Evolutionary conservation across 2,329 filamentous ascomycete genomes (phyloP), one percentile per base, ranked within the genome.

Genomic region (Paracorniculantispora psalliotae): DNA sequence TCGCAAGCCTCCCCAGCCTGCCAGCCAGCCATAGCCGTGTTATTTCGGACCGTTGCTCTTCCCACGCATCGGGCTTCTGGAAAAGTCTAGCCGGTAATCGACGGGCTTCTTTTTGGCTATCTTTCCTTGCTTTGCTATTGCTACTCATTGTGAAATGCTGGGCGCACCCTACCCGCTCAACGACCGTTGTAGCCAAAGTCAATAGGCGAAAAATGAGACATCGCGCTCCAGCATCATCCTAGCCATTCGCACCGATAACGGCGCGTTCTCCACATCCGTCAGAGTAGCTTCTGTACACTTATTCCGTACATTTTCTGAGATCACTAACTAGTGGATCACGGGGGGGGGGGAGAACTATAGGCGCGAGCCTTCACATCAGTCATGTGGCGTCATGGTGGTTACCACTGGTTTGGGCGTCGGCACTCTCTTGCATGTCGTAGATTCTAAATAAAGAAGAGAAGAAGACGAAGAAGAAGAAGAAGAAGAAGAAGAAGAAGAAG

Each of bases 11-110:
- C 37, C 37, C 3, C 5, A 15, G 7, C 13, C n/a, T 43, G 13
- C 37, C 28, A 12, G 13, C 43, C 35, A 41, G 33, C 54, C 54
- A 43, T 50, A 33, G 7, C 54, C 54, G 46, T 21, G n/a, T 41
- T 30, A 43, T 33, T 57, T 50, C 54, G 46, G 54, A 28, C 25
- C 35, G 33, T 57, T 57, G 54, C 33, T 30, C 43, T 35, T 47
- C 43, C n/a, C 35, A 9, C 33, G 6, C 44, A 57, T 56, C 53
- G n/a, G 23, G 33, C 21, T 55, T 55, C 28, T 43, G 35, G 25
- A 23, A 41, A 50, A 15, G 54, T 10, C 46, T 41, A 30, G 30
- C 53, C 21, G 30, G 25, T 15, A 6, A 4, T 33, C 19, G 44
- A 10, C 10, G 30, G 44, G 35, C 23, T 9, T 4, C 33, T 13